Evolutionary conservation across 192 early-diverging fungal genomes (phyloP), one percentile per base, ranked within the genome.

Genomic region (Phlyctochytrium planicorne): DNA sequence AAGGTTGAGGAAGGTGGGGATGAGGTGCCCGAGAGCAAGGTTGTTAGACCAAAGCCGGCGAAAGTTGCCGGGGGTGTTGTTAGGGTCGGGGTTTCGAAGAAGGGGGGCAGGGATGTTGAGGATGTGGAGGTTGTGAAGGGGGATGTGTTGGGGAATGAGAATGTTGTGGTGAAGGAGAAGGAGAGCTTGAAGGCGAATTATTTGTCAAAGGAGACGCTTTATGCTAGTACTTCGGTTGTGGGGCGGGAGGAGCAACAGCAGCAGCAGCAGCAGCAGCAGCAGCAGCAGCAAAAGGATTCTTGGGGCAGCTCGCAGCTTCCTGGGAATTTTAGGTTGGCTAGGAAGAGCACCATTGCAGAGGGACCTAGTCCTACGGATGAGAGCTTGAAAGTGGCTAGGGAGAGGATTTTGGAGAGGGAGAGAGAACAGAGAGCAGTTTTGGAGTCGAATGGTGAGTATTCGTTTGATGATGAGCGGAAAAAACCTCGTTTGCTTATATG

Each of bases 281-380:
- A n/a, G n/a, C n/a, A n/a, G n/a, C n/a, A n/a, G n/a, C n/a, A n/a
- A n/a, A n/a, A 20, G n/a, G 24, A 62, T 25, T 17, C 3, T 30
- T 62, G 24, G 14, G 33, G 40, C 40, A n/a, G n/a, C n/a, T 4
- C 53, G 52, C n/a, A 66, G 47, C 23, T 65, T 78, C 81, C 69
- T 30, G 64, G 71, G 34, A 80, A 82, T 60, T 82, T 82, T 66
- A 77, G 72, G 60, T 63, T 82, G 30, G n/a, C n/a, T n/a, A 50
- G 75, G 10, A 61, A 74, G 53, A 72, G 73, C 24, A 82, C 81
- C 10, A 66, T 82, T 53, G 66, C 78, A 3, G 52, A 65, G 12
- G 81, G 81, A 2, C 77, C 78, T 3, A 75, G 74, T n/a, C 62
- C 76, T 4, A 80, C 81, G 6, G 72, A 74, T 35, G 64, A 59